A percentile compares a stretch with the other conserved stretches of the same genome.
phyloP scores from a whole-genome alignment of 1,284 basidiomycete species.

The Kalmanozyma brasiliensis region DNA sequence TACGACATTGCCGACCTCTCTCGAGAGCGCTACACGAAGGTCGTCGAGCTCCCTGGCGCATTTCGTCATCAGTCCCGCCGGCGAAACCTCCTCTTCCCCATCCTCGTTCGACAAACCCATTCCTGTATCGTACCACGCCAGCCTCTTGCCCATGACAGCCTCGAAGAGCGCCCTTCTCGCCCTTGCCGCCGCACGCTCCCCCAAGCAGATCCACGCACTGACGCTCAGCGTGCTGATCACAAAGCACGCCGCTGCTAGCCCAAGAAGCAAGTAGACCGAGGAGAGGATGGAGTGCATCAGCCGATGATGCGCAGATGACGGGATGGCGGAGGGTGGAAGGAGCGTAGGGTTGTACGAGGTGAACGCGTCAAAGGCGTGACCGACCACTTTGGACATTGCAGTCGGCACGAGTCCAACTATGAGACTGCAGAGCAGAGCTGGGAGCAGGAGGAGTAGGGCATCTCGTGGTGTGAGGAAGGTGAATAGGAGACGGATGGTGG shows the following conservation, averaged over 20 bases:
- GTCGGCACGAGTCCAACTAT: constrained; percentile 83
- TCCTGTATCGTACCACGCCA: constrained; percentile 71
- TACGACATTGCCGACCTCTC: constrained; percentile 80
- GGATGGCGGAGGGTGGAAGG: constrained; percentile 67
- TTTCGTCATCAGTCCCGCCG: constrained; percentile 92
- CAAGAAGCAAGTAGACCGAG: constrained; percentile 76
- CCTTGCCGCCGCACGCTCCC: constrained; percentile 80
- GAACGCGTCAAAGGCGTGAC: constrained; percentile 85
- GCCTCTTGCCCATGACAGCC: constrained; percentile 77
- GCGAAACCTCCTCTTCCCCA: constrained; percentile 65
- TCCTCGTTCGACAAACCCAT: constrained; percentile 30
- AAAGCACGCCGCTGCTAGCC: constrained; percentile 78
- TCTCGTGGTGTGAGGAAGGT: constrained; percentile 44
- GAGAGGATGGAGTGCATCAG: constrained; percentile 71
- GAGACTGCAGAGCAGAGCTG: constrained; percentile 78
- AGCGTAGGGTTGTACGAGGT: constrained; percentile 71
- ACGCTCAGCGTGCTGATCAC: constrained; percentile 80
- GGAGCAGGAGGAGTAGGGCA: constrained; percentile 71
- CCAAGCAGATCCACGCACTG: constrained; percentile 85
- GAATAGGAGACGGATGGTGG: constrained; percentile 52
- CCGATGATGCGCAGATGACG: constrained; percentile 73
- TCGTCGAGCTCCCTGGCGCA: constrained; percentile 95
- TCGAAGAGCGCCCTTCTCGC: constrained; percentile 78
- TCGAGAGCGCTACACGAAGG: constrained; percentile 82
- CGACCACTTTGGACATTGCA: constrained; percentile 91